Evolutionary conservation across 345 rosid genomes (phyloP).

Genomic region (Capsella bursapastoris): DNA sequence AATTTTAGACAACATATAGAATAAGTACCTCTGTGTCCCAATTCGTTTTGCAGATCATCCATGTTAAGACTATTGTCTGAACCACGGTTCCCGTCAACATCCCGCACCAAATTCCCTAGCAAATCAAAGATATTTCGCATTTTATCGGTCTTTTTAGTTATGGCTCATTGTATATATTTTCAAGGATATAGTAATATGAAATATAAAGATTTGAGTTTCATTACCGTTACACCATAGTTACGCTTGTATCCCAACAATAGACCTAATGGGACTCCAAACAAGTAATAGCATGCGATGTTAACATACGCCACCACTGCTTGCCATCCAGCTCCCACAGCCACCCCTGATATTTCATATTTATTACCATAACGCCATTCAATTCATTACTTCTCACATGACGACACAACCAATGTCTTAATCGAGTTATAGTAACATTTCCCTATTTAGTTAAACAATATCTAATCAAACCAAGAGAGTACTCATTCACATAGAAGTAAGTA

Average conservation of each 20-base stretch:
- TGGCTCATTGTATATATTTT: not conserved
- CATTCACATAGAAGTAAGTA: not conserved
- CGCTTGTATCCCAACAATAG: slow-evolving; percentile 62
- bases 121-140: not conserved
- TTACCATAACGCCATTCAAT: not conserved
- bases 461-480: not conserved
- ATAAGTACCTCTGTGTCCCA: slow-evolving; percentile 66
- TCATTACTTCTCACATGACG: not conserved
- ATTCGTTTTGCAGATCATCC: slow-evolving; percentile 67
- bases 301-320: slow-evolving; percentile 74
- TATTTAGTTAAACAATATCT: not conserved
- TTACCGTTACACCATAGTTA: slow-evolving; percentile 60
- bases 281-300: slow-evolving; percentile 74
- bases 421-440: not conserved
- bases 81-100: slow-evolving; percentile 69
- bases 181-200: not conserved
- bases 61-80: slow-evolving; percentile 59
- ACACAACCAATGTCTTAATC: not conserved
- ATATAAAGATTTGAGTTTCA: not conserved
- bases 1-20: not conserved
- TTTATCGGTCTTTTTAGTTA: not conserved
- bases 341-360: slow-evolving; percentile 43
- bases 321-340: slow-evolving; percentile 88
- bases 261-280: slow-evolving; percentile 75
- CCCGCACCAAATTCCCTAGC: slow-evolving; percentile 80